These are phyloP conservation scores for Dispira parvispora DNA, from an alignment of 192 early-diverging fungal species.

Conservation along the genomic window DNA sequence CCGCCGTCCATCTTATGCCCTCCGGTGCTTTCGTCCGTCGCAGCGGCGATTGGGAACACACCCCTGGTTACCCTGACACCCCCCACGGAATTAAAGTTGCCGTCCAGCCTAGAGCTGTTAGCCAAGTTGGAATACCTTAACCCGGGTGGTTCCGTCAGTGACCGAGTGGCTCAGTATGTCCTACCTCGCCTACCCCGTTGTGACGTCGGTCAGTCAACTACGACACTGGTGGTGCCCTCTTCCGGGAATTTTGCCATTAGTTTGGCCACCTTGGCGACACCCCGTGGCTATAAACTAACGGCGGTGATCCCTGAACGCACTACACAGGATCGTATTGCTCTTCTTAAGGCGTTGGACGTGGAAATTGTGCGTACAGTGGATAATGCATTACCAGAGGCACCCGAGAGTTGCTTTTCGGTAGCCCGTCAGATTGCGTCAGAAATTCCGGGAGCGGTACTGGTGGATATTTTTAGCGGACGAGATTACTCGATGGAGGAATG, in stretches of 20 bases:
- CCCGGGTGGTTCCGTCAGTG: conserved; percentile 52
- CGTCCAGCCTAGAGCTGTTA: conserved; percentile 31
- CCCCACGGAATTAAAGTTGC: conserved; percentile 12
- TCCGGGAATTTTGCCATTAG: conserved; percentile 55
- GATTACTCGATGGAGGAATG: conserved; percentile 17
- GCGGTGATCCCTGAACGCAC: conserved; percentile 46
- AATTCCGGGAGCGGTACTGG: conserved; percentile 28
- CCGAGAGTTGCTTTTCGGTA: conserved; percentile 44
- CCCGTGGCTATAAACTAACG: conserved; percentile 27
- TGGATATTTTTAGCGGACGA: conserved; percentile 21
- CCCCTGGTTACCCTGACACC: conserved; percentile 31
- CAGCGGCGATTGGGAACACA: conserved; percentile 30
- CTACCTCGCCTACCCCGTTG: conserved; percentile 17
- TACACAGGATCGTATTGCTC: conserved; percentile 41
- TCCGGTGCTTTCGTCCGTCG: background rate
- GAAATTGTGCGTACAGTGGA: conserved; percentile 56
- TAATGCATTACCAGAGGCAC: conserved; percentile 41
- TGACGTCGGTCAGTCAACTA: background rate
- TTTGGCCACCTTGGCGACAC: conserved; percentile 34
- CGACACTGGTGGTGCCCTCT: conserved; percentile 44
- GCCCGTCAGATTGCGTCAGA: conserved; percentile 35
- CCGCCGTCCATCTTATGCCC: too few relatives aligned
- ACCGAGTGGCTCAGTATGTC: conserved; percentile 43
- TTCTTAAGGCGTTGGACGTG: conserved; percentile 45
- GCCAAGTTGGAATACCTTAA: conserved; percentile 66